Percentiles rank a stretch among this genome's conserved stretches.
phyloP scores from a whole-genome alignment of 2,329 filamentous ascomycete genomes.

The Trichoderma breve region DNA sequence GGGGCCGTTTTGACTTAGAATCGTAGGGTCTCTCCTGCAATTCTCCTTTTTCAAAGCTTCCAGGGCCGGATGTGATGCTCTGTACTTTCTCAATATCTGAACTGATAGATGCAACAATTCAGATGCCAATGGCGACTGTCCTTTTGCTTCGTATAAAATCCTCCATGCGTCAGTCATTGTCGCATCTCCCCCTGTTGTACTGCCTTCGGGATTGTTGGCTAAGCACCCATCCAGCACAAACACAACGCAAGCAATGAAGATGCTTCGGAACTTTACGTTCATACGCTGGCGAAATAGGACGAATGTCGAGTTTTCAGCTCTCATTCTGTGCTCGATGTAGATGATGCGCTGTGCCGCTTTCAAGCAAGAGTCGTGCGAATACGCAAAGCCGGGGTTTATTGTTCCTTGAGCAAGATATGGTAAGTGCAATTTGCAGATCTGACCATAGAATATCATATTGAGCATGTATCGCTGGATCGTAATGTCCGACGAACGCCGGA shows the following conservation, averaged over 20 bases:
- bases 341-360: constrained; percentile 34
- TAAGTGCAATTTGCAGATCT: constrained; percentile 37
- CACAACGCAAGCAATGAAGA: constrained; percentile 36
- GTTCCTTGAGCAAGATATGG: constrained; percentile 36
- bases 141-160: constrained; percentile 34
- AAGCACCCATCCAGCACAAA: constrained; percentile 36
- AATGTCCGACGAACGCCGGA: constrained; percentile 26
- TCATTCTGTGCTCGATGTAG: constrained; percentile 30
- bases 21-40: neutral
- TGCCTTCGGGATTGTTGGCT: constrained; percentile 22
- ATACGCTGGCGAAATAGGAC: constrained; percentile 31
- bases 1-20: constrained; percentile 8
- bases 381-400: constrained; percentile 34
- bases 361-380: constrained; percentile 34
- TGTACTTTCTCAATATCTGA: constrained; percentile 35
- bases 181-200: constrained; percentile 26
- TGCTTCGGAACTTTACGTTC: constrained; percentile 33
- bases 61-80: constrained; percentile 26
- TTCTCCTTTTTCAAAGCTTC: constrained; percentile 21
- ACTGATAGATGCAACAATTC: constrained; percentile 33
- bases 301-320: constrained; percentile 29
- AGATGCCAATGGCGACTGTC: constrained; percentile 30
- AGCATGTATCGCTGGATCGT: constrained; percentile 34
- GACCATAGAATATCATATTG: constrained; percentile 35
- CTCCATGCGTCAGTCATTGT: constrained; percentile 34